Base-by-base conservation (phyloP, 2,329 filamentous ascomycete species). In the Fusarium abutilonis region DNA sequence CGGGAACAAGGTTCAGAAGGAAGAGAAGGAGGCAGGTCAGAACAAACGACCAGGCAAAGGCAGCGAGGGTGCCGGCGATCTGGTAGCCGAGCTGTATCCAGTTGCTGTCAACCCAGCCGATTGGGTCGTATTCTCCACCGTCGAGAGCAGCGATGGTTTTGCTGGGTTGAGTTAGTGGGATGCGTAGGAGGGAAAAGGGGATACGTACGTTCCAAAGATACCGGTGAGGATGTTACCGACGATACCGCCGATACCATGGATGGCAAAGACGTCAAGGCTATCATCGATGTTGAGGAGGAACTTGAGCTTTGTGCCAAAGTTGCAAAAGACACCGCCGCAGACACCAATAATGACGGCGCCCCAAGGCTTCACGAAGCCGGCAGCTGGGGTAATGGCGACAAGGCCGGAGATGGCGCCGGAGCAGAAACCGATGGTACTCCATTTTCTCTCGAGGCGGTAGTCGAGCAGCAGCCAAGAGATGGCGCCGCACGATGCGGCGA, bases 371-470 rank as follows among this genome's bases (percentile, higher is more conserved):
- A 96, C 87, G 78, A 88, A 94, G 71, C 92, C 91, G 13, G 93
- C 90, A 4, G 89, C 90, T 6, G 92, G 90, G 9, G 92, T 95
- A 51, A 95, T 95, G 66, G 92, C 91, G 32, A 97, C 93, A 19
- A 97, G 86, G 48, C 92, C 91, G 26, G 91, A 89, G 73, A 97
- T 93, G 67, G 88, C 89, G 60, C 93, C 93, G 35, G 92, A 95
- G 82, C 92, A 95, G 90, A 93, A 93, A 41, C 92, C 93, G 70
- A 97, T 90, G 78, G 94, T 92, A 63, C 90, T 94, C 91, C 92
- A 97, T 79, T 96, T 97, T 73, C 83, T 86, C 80, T 96, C 92
- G n/a, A 97, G 86, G 49, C 92, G 87, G 78, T 95, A 97, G 73
- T 97, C 93, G 55, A 96, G 83, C 29, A 96, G 77, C 71, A 89